Percentiles rank a stretch among this genome's conserved stretches.
phyloP scores from a whole-genome alignment of 73 alveolate genomes.

The Durusdinium trenchii region DNA sequence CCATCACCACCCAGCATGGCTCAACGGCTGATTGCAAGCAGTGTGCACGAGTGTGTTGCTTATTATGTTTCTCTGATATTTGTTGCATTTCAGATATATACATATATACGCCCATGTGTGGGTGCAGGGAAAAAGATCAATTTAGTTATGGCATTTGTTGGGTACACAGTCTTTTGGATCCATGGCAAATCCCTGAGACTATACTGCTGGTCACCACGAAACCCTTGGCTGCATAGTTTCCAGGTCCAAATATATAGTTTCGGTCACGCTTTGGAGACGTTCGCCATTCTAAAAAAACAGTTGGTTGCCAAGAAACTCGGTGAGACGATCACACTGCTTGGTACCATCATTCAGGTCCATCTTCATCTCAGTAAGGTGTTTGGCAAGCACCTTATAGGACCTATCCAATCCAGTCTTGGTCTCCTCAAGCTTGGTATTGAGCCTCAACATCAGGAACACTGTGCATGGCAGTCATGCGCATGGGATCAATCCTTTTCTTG shows the following conservation, averaged over 20 bases:
- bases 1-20: slow-evolving; percentile 11
- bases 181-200: no score
- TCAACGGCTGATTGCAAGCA: not conserved
- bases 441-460: not conserved
- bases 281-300: no score
- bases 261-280: no score
- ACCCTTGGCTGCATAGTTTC: no score
- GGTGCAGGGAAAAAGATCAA: no score
- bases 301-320: slow-evolving; percentile 1
- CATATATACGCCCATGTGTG: no score
- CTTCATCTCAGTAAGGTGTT: not conserved
- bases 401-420: not conserved
- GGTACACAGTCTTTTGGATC: no score
- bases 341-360: not conserved
- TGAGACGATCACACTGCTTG: not conserved
- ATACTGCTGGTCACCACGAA: no score
- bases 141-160: no score
- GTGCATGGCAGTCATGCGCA: not conserved
- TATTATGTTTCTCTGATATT: not conserved
- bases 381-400: not conserved
- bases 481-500: not conserved
- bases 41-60: not conserved
- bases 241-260: no score
- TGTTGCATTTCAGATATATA: not conserved
- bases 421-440: not conserved